phyloP scores from a whole-genome alignment of 2,329 filamentous ascomycete species.

The Thermothelomyces thermophilus region DNA sequence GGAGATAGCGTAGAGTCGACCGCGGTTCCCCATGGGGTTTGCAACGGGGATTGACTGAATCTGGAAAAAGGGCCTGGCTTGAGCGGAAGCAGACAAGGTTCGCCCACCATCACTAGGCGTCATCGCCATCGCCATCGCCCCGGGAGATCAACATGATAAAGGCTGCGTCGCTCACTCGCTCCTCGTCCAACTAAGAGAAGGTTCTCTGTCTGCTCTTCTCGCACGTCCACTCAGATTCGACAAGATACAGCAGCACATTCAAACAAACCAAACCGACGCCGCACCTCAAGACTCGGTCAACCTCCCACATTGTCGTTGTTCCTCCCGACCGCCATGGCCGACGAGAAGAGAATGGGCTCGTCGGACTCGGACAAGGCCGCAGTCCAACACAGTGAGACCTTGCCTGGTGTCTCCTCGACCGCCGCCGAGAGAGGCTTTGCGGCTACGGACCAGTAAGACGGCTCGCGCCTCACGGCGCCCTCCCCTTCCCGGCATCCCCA shows the following conservation, averaged over 20 bases:
- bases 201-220: too few species aligned
- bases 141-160: too few species aligned
- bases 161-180: background rate
- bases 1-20: background rate
- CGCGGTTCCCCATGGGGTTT: slow-evolving; percentile 14
- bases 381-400: slow-evolving; percentile 19
- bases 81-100: slow-evolving; percentile 2
- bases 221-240: too few species aligned
- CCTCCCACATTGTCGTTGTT: too few species aligned
- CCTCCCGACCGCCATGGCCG: slow-evolving; percentile 10
- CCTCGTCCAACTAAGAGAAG: background rate
- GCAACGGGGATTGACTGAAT: background rate
- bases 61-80: background rate
- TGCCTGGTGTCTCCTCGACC: background rate
- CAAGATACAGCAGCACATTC: too few species aligned
- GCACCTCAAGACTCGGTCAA: too few species aligned
- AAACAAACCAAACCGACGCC: too few species aligned
- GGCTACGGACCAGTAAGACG: slow-evolving; percentile 40
- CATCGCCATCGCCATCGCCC: too few species aligned
- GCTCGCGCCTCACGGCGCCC: background rate
- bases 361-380: slow-evolving; percentile 11
- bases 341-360: slow-evolving; percentile 16
- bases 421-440: slow-evolving; percentile 37
- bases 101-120: slow-evolving; percentile 8
- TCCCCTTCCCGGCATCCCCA: too few species aligned